These are phyloP conservation scores for Fusarium irregulare DNA, from an alignment of 2,329 filamentous ascomycete genomes.

Conservation along the genomic window DNA sequence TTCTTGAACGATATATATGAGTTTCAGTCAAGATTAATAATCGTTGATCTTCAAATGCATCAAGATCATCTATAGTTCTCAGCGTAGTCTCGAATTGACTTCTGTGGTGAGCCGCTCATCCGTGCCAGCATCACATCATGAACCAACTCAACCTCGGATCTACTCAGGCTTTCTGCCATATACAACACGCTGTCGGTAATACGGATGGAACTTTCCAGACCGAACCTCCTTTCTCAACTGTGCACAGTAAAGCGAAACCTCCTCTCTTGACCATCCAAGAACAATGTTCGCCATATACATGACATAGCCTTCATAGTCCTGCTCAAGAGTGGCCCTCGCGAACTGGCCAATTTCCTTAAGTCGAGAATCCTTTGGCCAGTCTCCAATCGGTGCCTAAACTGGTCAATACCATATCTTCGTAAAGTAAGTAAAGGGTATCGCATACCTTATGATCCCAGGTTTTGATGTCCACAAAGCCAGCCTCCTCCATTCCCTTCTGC, in stretches of 20 bases:
- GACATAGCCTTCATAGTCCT: constrained; percentile 52
- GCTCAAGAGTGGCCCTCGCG: constrained; percentile 49
- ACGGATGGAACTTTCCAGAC: constrained; percentile 45
- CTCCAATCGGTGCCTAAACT: constrained; percentile 35
- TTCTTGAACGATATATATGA: neutral
- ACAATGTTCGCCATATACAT: constrained; percentile 51
- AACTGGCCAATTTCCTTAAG: constrained; percentile 43
- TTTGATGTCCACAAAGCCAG: constrained; percentile 37
- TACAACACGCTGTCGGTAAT: constrained; percentile 47
- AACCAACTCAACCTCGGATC: neutral
- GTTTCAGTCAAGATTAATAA: too few relatives aligned
- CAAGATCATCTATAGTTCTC: neutral
- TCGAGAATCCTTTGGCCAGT: constrained; percentile 23
- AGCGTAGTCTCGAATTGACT: neutral
- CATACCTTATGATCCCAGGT: constrained; percentile 38
- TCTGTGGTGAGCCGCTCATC: neutral
- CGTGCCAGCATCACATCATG: neutral
- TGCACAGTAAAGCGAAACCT: constrained; percentile 51
- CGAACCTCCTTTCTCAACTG: constrained; percentile 50
- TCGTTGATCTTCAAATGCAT: too few relatives aligned
- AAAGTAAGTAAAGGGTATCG: accelerated
- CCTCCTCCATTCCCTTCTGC: constrained; percentile 38
- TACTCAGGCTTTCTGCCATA: constrained; percentile 41
- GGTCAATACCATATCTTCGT: neutral
- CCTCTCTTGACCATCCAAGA: constrained; percentile 51